Conservation (phyloP, 371 early-diverging fungal species). For the Mortierella sp. region DNA sequence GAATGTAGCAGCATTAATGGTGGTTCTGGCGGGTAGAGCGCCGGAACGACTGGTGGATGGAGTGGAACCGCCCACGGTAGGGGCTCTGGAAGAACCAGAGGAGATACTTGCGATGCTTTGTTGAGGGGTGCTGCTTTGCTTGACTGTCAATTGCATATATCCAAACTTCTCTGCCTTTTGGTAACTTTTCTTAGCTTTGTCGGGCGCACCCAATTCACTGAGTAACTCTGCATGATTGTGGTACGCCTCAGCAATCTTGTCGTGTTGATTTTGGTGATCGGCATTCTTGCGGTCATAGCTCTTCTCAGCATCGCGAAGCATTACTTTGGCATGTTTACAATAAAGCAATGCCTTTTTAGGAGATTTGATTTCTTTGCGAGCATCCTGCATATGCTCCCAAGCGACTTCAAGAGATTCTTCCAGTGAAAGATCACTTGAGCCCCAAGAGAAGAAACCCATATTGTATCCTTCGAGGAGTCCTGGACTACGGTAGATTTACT, state of each 20-base stretch:
- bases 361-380: not conserved
- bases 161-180: not conserved
- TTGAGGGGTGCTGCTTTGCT: not conserved
- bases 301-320: not conserved
- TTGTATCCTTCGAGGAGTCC: not conserved
- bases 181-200: not conserved
- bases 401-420: not conserved
- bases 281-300: not conserved
- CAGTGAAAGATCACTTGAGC: not conserved
- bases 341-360: not conserved
- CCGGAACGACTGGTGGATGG: not conserved
- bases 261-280: not conserved
- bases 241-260: not conserved
- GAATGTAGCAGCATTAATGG: too few species aligned
- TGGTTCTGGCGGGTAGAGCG: not conserved
- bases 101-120: too few species aligned
- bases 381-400: not conserved
- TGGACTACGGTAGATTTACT: not conserved
- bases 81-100: too few species aligned
- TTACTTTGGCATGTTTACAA: not conserved
- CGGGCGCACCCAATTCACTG: not conserved
- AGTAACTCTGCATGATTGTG: not conserved
- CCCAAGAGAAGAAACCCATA: not conserved
- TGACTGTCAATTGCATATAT: not conserved
- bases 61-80: not conserved